Base-by-base conservation (phyloP, 2,329 filamentous ascomycete genomes). In the Apiospora rasikravindrae region DNA sequence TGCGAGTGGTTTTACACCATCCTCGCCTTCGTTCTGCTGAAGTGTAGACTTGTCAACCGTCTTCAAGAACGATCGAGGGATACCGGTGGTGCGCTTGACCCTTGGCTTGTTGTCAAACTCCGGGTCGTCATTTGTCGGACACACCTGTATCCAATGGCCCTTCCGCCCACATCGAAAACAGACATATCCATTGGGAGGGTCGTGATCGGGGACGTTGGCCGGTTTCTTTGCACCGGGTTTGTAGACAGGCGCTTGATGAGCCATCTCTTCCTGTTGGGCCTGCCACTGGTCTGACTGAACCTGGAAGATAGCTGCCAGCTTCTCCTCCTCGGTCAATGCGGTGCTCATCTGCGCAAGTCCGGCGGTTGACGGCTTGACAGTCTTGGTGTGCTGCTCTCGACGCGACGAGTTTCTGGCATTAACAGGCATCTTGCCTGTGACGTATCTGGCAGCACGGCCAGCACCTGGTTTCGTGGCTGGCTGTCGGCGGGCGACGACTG, bases 131-230 rank as follows among this genome's bases (percentile, higher is more conserved):
- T 99, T 99, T n/a, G 96, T 99, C 8, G 96, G 96, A 80, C 96
- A 99, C 70, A 94, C 90, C 84, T 98, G 96, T 74, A 99, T 99
- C 96, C 96, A 99, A 82, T 99, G 96, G n/a, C 95, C 96, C 84
- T 98, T 98, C 82, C 98, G 93, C 74, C 95, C 93, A 83, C 96
- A 99, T 69, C 96, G 92, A 81, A 98, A 98, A 84, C 96, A 99
- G 74, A 98, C 92, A 82, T 99, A 99, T 70, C 95, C 95, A 70
- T 93, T 93, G 0, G 96, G 96, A 2, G 96, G 95, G 66, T 96
- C 94, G 79, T 98, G 95, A 77, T 97, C 95, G 4, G 96, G 96
- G 40, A 97, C 93, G 75, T 94, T 93, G 45, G 89, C 87, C 4
- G 90, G 88, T 75, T 91, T 88, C 79, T 96, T 96, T 67, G 83